phyloP scores from a whole-genome alignment of 495 filamentous ascomycete genomes.

The Hamigera avellanea region DNA sequence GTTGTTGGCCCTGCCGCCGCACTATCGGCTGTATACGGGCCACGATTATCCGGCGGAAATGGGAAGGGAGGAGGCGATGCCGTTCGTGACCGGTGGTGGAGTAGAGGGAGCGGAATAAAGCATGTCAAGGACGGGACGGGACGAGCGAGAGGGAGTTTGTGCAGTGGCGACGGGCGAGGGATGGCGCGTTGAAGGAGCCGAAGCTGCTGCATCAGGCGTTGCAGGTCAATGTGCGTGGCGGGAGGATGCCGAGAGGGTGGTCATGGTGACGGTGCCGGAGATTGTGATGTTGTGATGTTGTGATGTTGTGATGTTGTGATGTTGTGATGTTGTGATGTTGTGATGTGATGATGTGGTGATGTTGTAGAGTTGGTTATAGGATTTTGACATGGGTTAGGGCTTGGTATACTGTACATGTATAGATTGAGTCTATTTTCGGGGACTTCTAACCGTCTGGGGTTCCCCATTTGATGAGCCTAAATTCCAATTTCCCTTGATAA shows the following conservation, averaged over 20 bases:
- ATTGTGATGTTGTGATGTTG: too few species aligned
- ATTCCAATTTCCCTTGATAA: too few species aligned
- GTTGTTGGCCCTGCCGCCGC: conserved; percentile 32
- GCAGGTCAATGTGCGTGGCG: conserved; percentile 49
- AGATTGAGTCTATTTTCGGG: too few species aligned
- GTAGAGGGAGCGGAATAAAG: conserved; percentile 38
- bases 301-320: too few species aligned
- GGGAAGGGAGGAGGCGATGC: conserved; percentile 16
- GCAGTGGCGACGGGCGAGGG: conserved; percentile 29
- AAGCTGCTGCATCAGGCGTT: conserved; percentile 42
- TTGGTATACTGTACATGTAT: too few species aligned
- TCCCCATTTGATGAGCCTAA: too few species aligned
- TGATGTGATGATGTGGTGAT: too few species aligned
- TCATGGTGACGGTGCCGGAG: too few species aligned
- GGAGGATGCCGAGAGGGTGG: conserved; percentile 34
- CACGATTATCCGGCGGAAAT: conserved; percentile 35
- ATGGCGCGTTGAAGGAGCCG: conserved; percentile 36
- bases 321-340: too few species aligned
- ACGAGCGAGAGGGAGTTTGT: conserved; percentile 37
- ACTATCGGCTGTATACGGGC: conserved; percentile 39
- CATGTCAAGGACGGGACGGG: conserved; percentile 33
- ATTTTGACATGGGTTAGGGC: too few species aligned
- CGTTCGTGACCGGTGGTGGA: conserved; percentile 39
- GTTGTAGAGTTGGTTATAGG: too few species aligned
- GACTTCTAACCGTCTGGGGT: too few species aligned